Evolutionary conservation across 1,139 yeast genomes (phyloP), one percentile per base, ranked within the genome.

Genomic region (Meyerozyma guilliermondii): DNA sequence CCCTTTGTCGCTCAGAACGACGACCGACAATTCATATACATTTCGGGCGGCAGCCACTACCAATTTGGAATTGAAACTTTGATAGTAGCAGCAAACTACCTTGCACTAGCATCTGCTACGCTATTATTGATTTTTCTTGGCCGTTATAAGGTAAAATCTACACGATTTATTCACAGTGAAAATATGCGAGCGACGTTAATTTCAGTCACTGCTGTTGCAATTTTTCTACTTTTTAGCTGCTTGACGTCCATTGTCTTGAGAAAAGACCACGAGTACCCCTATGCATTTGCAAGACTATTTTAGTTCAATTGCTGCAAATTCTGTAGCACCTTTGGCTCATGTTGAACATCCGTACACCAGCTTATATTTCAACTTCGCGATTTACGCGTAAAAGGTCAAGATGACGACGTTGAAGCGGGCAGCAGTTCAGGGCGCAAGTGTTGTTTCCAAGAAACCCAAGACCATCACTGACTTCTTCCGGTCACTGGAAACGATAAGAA

Each of bases 1-100:
- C 88, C 91, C 3, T 79, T 85, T 43, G 51, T 84, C n/a, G 80
- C 84, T 1, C 66, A 66, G 43, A 65, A 71, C 50, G 74, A 73
- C 8, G 50, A 71, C 1, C 76, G 78, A 6, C 61, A 66, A 6
- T 60, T 78, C 31, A 70, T 83, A 58, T 70, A 66, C 50, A 76
- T 81, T 40, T 75, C 85, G 49, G 87, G 87, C 6, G 87, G 86
- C 1, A 59, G 63, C 7, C 76, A 73, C 45, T 80, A 79, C 65
- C 92, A 84, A 58, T 80, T 83, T 59, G 92, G 92, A 1, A 61
- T 76, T 4, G 94, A 85, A 56, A 71, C 81, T 2, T 54, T 78
- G 5, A 56, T 79, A 8, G 71, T 83, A 3, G 75, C 78, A 0
- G 56, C 58, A 3, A 63, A 70, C 42, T 86, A 85, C 54, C 49